Evolutionary conservation across 371 early-diverging fungal species (phyloP).

Genomic region (Apophysomyces trapeziformis): DNA sequence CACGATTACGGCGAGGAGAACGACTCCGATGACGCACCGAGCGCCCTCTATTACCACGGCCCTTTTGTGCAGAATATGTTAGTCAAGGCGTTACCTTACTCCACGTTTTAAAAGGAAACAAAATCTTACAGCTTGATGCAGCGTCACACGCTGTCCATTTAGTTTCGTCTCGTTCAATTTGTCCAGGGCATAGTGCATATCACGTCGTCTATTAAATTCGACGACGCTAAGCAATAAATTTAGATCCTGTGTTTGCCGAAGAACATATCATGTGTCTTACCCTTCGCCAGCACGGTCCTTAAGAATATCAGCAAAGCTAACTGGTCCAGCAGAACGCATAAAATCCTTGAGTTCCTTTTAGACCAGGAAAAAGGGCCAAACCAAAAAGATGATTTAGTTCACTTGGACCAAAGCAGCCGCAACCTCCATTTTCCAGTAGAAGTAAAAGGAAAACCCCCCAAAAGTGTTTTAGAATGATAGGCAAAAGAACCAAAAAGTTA

Average conservation of each 20-base stretch:
- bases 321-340: conserved; percentile 91
- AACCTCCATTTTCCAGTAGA: conserved; percentile 3
- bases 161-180: conserved; percentile 84
- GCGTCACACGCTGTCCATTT: conserved; percentile 72
- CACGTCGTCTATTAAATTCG: conserved; percentile 78
- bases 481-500: conserved; percentile 12
- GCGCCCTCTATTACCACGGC: conserved; percentile 1
- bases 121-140: conserved; percentile 68
- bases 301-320: conserved; percentile 88
- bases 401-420: conserved; percentile 6
- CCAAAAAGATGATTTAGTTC: conserved; percentile 12
- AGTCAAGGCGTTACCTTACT: not conserved
- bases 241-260: not conserved
- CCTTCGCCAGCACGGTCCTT: conserved; percentile 83
- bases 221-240: conserved; percentile 65
- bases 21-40: not conserved
- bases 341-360: conserved; percentile 93
- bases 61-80: not conserved
- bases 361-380: conserved; percentile 7
- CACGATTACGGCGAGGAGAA: conserved; percentile 9
- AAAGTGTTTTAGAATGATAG: conserved; percentile 8
- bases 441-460: conserved; percentile 14
- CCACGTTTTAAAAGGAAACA: not conserved
- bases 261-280: conserved; percentile 42
- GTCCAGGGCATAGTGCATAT: conserved; percentile 83